phyloP scores from a whole-genome alignment of 257 asterid genomes.

The Jacaranda copaia region DNA sequence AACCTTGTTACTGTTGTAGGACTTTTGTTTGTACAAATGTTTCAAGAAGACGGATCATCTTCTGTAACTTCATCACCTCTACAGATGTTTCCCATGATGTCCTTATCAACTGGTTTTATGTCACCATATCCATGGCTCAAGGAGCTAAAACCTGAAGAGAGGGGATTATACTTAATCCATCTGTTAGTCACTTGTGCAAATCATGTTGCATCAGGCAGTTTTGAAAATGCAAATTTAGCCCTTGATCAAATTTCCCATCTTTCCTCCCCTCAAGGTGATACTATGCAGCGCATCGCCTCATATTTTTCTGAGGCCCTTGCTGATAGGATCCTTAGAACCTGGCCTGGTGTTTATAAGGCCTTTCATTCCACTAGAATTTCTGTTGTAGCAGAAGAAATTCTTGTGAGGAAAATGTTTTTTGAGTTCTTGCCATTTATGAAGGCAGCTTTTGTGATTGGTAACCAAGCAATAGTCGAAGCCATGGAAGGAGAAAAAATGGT shows the following conservation, averaged over 20 bases:
- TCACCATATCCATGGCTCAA: conserved; percentile 69
- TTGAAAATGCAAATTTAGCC: conserved; percentile 72
- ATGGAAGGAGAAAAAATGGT: conserved; percentile 89
- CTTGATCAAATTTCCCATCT: conserved; percentile 82
- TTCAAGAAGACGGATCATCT: conserved; percentile 84
- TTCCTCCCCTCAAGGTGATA: conserved; percentile 76
- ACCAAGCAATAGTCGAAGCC: conserved; percentile 78
- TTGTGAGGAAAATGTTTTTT: conserved; percentile 63
- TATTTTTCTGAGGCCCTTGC: conserved; percentile 80
- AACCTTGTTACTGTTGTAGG: not conserved
- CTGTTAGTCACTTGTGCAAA: conserved; percentile 69
- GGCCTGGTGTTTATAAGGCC: conserved; percentile 80
- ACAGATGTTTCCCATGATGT: conserved; percentile 56
- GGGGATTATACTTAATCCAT: conserved; percentile 77
- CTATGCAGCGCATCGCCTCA: conserved; percentile 82
- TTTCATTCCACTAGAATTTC: conserved; percentile 57
- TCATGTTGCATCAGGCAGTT: conserved; percentile 69
- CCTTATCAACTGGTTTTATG: conserved; percentile 51
- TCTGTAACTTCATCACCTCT: conserved; percentile 66
- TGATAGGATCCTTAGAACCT: conserved; percentile 63
- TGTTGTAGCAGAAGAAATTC: conserved; percentile 52
- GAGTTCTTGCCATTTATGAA: conserved; percentile 68
- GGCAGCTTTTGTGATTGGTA: conserved; percentile 66
- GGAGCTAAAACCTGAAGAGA: conserved; percentile 78
- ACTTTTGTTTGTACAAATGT: conserved; percentile 45